phyloP scores from a whole-genome alignment of 768 basidiomycete species.

The Pulveroboletus sp. region DNA sequence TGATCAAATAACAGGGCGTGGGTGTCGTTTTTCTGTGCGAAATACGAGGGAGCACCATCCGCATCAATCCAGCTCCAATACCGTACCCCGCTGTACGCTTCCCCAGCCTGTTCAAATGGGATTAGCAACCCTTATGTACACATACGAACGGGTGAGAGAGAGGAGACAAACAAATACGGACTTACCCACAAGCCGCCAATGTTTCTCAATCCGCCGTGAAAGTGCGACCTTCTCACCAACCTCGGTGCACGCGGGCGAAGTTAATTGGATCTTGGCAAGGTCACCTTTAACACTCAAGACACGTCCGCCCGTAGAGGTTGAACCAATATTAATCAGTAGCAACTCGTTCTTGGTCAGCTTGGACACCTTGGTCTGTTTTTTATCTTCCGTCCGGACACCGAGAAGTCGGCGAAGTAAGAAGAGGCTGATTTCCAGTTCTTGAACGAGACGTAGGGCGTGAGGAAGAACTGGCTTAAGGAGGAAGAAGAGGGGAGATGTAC shows the following conservation, averaged over 20 bases:
- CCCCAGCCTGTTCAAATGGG: constrained; percentile 47
- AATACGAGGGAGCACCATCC: not conserved
- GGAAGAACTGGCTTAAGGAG: too few relatives aligned
- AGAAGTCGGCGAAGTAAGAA: constrained; percentile 93
- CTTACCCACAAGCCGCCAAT: constrained; percentile 94
- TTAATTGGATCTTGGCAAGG: constrained; percentile 89
- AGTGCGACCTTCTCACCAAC: constrained; percentile 97
- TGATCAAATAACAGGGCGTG: not conserved
- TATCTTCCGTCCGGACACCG: constrained; percentile 99
- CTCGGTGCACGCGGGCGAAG: constrained; percentile 93
- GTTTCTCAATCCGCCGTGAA: constrained; percentile 92
- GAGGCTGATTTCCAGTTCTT: constrained; percentile 87
- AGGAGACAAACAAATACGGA: constrained; percentile 11
- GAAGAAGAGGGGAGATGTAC: constrained; percentile 31
- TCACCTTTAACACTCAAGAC: constrained; percentile 93
- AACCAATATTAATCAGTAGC: constrained; percentile 95
- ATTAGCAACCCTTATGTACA: not conserved
- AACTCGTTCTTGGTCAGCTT: constrained; percentile 91
- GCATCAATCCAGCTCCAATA: constrained; percentile 67
- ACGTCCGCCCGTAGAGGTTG: constrained; percentile 93
- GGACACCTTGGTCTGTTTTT: constrained; percentile 94
- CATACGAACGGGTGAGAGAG: not conserved
- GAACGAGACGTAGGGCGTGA: not conserved
- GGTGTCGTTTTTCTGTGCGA: too few relatives aligned
- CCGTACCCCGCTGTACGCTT: constrained; percentile 80